A percentile compares a stretch with the other conserved stretches of the same genome.
These are phyloP conservation scores for Auricularia sp. DNA, from an alignment of 768 basidiomycete genomes.

Conservation along the genomic window DNA sequence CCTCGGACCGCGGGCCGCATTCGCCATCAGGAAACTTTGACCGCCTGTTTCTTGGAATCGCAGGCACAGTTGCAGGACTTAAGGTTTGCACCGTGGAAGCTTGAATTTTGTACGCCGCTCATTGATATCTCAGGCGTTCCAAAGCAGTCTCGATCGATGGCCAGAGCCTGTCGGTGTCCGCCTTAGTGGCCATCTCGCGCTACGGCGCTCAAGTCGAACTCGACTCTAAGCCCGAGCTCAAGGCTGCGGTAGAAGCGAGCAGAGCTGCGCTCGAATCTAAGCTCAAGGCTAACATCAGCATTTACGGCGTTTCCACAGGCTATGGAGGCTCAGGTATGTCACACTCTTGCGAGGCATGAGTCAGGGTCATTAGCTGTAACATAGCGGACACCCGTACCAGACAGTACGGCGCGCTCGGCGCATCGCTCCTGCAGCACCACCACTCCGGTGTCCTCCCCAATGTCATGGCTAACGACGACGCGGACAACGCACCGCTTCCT, in stretches of 20 bases:
- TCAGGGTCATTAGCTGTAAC: not conserved
- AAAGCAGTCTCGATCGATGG: conserved; percentile 54
- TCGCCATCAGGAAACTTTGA: too few relatives aligned
- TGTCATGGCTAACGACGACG: not conserved
- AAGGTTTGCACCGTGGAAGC: too few relatives aligned
- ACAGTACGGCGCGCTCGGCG: conserved; percentile 14
- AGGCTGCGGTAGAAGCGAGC: conserved; percentile 1
- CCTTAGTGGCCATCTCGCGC: conserved; percentile 64
- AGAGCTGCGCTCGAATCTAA: conserved; percentile 12
- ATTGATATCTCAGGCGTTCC: not conserved
- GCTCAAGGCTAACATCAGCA: conserved; percentile 9
- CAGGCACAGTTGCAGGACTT: too few relatives aligned
- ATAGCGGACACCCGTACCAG: conserved; percentile 20
- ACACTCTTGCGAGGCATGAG: not conserved
- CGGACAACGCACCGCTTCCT: conserved; percentile 6
- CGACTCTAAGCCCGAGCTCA: conserved; percentile 35
- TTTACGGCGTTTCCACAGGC: conserved; percentile 22
- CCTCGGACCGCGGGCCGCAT: too few relatives aligned
- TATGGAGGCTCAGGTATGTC: conserved; percentile 15
- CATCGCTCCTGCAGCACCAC: conserved; percentile 19
- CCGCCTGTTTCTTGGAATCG: too few relatives aligned
- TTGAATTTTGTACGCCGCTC: too few relatives aligned
- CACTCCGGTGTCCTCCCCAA: conserved; percentile 18
- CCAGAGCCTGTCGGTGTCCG: conserved; percentile 59
- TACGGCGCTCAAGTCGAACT: conserved; percentile 42